These are phyloP conservation scores for Dactylellina parvicollis DNA, from an alignment of 2,329 filamentous ascomycete genomes.

Conservation along the genomic window DNA sequence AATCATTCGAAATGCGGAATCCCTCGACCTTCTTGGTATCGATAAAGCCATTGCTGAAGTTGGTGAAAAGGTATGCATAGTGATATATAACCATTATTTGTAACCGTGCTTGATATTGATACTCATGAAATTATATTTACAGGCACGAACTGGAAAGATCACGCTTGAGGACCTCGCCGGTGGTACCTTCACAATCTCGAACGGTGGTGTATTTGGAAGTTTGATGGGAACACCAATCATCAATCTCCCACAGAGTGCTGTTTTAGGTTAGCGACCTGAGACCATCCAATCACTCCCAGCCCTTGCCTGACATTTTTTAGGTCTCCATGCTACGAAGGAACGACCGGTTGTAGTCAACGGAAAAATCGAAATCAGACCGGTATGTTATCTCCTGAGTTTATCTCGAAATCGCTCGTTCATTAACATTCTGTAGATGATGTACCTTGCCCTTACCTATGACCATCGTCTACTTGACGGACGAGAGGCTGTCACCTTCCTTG, in stretches of 20 bases:
- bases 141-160: conserved; percentile 94
- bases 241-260: conserved; percentile 86
- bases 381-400: conserved; percentile 60
- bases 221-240: conserved; percentile 87
- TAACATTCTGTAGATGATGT: conserved; percentile 79
- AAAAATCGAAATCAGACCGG: conserved; percentile 89
- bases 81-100: conserved; percentile 9
- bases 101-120: conserved; percentile 46
- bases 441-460: conserved; percentile 95
- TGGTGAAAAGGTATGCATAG: conserved; percentile 81
- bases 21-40: conserved; percentile 85
- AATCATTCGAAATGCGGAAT: conserved; percentile 91
- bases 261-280: conserved; percentile 56
- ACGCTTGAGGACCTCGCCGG: conserved; percentile 99
- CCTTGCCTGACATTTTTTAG: conserved; percentile 60
- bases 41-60: conserved; percentile 92
- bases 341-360: conserved; percentile 88
- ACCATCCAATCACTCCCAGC: conserved; percentile 73
- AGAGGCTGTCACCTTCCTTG: conserved; percentile 93
- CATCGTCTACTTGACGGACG: conserved; percentile 94
- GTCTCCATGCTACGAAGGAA: conserved; percentile 96
- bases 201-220: conserved; percentile 92
- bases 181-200: conserved; percentile 80
- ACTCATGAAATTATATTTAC: conserved; percentile 1
- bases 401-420: background rate